Evolutionary conservation across 2,329 filamentous ascomycete genomes (phyloP).

Genomic region (Pseudogymnoascus sp.): DNA sequence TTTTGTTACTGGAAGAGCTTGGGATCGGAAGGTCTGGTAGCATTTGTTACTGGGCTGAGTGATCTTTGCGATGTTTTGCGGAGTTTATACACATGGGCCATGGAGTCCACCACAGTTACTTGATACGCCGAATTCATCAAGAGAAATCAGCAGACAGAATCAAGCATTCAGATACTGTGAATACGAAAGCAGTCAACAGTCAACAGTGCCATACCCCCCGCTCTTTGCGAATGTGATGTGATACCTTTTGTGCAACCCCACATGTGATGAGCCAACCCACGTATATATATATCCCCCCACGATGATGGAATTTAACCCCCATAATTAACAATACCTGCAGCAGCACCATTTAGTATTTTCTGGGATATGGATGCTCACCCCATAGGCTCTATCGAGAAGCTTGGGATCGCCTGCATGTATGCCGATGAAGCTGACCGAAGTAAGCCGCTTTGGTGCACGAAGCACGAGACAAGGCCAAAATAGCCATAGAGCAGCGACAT

Average conservation of each 20-base stretch:
- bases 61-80: background rate
- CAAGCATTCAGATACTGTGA: background rate
- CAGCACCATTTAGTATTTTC: background rate
- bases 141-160: background rate
- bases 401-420: background rate
- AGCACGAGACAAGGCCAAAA: background rate
- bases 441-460: background rate
- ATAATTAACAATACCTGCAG: background rate
- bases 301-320: constrained; percentile 1
- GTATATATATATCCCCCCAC: constrained; percentile 7
- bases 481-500: background rate
- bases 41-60: background rate
- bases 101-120: background rate
- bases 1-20: background rate
- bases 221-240: background rate
- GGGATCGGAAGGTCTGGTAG: background rate
- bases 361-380: background rate
- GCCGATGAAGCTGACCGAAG: background rate
- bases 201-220: background rate
- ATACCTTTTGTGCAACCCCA: background rate
- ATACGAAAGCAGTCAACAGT: background rate
- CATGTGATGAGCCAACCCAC: background rate
- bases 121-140: background rate
- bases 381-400: background rate
- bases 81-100: background rate